A percentile compares a stretch with the other conserved stretches of the same genome.
These are phyloP conservation scores for Leccinum uliginosum DNA, from an alignment of 768 basidiomycete species.

Conservation along the genomic window DNA sequence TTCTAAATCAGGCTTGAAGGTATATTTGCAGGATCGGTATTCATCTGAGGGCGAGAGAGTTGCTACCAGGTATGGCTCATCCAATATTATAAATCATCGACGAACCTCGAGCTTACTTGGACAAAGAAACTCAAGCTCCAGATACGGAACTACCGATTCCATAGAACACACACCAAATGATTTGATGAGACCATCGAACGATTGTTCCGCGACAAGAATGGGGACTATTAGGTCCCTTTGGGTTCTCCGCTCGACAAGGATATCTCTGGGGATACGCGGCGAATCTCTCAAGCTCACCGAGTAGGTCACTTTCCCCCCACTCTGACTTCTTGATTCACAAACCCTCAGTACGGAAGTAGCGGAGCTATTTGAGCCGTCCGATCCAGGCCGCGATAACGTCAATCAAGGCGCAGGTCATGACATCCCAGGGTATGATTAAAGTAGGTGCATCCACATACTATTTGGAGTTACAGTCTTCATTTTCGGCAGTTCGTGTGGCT, in stretches of 20 bases:
- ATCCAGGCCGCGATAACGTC: slow-evolving; percentile 67
- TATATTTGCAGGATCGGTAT: slow-evolving; percentile 79
- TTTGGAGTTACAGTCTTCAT: slow-evolving; percentile 6
- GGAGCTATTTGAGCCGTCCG: slow-evolving; percentile 71
- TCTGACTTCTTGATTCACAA: slow-evolving; percentile 1
- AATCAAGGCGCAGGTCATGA: slow-evolving; percentile 67
- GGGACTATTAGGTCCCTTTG: slow-evolving; percentile 69
- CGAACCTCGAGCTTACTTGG: slow-evolving; percentile 5
- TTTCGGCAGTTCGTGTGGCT: slow-evolving; percentile 64
- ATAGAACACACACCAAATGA: slow-evolving; percentile 72
- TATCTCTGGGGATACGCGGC: slow-evolving; percentile 54
- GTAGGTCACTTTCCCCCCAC: slow-evolving; percentile 35
- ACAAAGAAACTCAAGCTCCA: slow-evolving; percentile 71
- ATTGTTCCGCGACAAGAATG: slow-evolving; percentile 64
- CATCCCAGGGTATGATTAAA: slow-evolving; percentile 63
- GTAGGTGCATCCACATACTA: slow-evolving; percentile 29
- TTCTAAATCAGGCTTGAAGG: slow-evolving; percentile 36
- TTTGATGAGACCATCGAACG: slow-evolving; percentile 85
- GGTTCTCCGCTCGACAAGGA: slow-evolving; percentile 80
- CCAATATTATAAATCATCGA: not conserved
- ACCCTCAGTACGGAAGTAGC: slow-evolving; percentile 46
- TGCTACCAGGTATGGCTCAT: slow-evolving; percentile 54
- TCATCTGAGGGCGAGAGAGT: slow-evolving; percentile 72
- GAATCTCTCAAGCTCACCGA: slow-evolving; percentile 72
- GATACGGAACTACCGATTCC: slow-evolving; percentile 65